Percentiles rank a stretch among this genome's conserved stretches.
phyloP scores from a whole-genome alignment of 352 stramenopile species.

The Elongisporangium prolatum region DNA sequence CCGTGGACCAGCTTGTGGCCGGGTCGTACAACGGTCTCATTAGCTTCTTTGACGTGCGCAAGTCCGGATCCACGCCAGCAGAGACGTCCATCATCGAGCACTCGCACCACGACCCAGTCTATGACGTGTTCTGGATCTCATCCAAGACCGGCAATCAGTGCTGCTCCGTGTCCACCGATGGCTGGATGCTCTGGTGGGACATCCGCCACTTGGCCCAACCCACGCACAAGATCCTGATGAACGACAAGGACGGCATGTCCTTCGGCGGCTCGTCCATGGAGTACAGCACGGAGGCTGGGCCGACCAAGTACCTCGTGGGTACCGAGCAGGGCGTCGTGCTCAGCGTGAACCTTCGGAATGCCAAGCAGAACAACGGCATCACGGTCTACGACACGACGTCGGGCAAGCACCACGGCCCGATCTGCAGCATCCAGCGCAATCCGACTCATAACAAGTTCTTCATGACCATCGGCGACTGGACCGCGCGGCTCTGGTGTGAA shows the following conservation, averaged over 20 bases:
- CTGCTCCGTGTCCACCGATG: constrained; percentile 95
- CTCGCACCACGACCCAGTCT: constrained; percentile 96
- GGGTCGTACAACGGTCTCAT: constrained; percentile 97
- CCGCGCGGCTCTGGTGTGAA: constrained; percentile 94
- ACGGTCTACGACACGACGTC: constrained; percentile 92
- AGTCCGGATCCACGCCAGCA: constrained; percentile 80
- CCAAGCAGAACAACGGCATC: constrained; percentile 97
- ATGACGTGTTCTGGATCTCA: constrained; percentile 96
- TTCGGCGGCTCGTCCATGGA: constrained; percentile 94
- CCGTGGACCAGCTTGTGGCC: constrained; percentile 93
- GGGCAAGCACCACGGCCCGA: constrained; percentile 95
- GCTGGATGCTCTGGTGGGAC: constrained; percentile 91
- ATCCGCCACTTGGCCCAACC: constrained; percentile 84
- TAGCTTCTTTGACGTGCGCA: constrained; percentile 95
- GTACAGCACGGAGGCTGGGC: constrained; percentile 95
- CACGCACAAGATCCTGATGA: constrained; percentile 73
- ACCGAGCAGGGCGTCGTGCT: constrained; percentile 96
- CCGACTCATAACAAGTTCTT: constrained; percentile 98
- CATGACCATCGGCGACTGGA: constrained; percentile 97
- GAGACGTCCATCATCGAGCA: constrained; percentile 96
- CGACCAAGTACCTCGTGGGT: constrained; percentile 97
- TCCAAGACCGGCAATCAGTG: constrained; percentile 96
- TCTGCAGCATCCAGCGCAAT: constrained; percentile 95
- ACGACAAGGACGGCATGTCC: constrained; percentile 76
- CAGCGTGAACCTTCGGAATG: constrained; percentile 94